These are phyloP conservation scores for Yamagishiella unicocca DNA, from an alignment of 139 green algal genomes.

Conservation along the genomic window DNA sequence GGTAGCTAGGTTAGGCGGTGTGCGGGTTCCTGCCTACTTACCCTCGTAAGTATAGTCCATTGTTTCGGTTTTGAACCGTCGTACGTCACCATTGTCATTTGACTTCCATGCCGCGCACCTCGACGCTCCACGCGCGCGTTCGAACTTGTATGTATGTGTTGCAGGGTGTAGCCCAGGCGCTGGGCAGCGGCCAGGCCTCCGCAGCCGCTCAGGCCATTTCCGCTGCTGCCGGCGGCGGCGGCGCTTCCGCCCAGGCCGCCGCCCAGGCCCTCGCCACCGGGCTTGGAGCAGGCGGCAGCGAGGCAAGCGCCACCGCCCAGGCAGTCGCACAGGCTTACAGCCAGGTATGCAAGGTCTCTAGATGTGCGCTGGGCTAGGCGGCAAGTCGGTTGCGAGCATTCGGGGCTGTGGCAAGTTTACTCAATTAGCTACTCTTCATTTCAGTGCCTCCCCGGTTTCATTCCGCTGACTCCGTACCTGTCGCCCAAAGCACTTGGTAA, in stretches of 20 bases:
- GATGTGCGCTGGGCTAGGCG: no score
- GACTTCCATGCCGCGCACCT: no score
- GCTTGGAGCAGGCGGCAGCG: constrained; percentile 27
- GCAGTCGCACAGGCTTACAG: constrained; percentile 52
- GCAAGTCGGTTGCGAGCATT: no score
- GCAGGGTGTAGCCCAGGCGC: constrained; percentile 24
- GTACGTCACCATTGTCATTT: no score
- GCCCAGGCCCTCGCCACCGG: constrained; percentile 40
- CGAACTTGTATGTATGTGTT: neutral
- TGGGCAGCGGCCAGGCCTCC: constrained; percentile 8
- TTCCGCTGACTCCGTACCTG: no score
- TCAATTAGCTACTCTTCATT: no score
- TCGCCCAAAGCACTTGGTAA: no score
- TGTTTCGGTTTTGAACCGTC: neutral
- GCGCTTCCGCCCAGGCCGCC: constrained; percentile 22
- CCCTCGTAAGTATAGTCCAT: neutral
- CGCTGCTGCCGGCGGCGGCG: constrained; percentile 2
- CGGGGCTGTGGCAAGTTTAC: no score
- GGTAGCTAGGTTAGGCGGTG: neutral
- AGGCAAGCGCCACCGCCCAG: constrained; percentile 36
- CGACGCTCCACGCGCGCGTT: no score
- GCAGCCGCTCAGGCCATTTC: constrained; percentile 39
- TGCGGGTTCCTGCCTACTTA: neutral
- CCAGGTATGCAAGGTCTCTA: constrained; percentile 5
- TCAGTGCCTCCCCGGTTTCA: no score